Evolutionary conservation across 164 flowering plant species (phyloP).

Genomic region (Euptelea pleiosperma): DNA sequence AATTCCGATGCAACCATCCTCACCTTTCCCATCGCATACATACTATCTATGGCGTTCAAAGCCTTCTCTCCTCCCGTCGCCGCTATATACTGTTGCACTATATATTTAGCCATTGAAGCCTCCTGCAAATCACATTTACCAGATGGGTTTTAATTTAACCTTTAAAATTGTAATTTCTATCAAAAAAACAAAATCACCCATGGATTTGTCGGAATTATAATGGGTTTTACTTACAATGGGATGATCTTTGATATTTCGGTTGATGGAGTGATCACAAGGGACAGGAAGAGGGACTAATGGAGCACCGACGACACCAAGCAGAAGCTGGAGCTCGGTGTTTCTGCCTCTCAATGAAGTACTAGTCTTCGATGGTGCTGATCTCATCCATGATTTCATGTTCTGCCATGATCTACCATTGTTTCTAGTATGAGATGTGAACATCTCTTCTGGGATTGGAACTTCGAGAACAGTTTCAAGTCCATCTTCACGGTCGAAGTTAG

Average conservation of each 20-base stretch:
- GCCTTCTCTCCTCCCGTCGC: slow-evolving; percentile 71
- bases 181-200: too few relatives aligned
- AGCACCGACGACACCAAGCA: slow-evolving; percentile 65
- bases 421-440: slow-evolving; percentile 32
- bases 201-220: not conserved
- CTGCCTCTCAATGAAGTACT: slow-evolving; percentile 25
- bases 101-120: slow-evolving; percentile 69
- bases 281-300: slow-evolving; percentile 65
- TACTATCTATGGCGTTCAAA: slow-evolving; percentile 48
- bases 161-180: too few relatives aligned
- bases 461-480: slow-evolving; percentile 81
- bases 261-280: slow-evolving; percentile 43
- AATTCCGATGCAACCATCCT: slow-evolving; percentile 57
- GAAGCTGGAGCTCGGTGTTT: slow-evolving; percentile 24
- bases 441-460: slow-evolving; percentile 83
- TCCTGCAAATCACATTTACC: slow-evolving; percentile 42
- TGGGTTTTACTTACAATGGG: slow-evolving; percentile 46
- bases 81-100: too few relatives aligned
- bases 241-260: slow-evolving; percentile 58
- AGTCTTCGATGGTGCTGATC: slow-evolving; percentile 15
- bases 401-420: slow-evolving; percentile 39
- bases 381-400: slow-evolving; percentile 57
- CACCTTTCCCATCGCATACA: slow-evolving; percentile 89
- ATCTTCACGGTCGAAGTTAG: slow-evolving; percentile 64
- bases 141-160: too few relatives aligned